A percentile compares a stretch with the other conserved stretches of the same genome.
Evolutionary conservation across 1,139 yeast genomes (phyloP).

Genomic region (Lodderomyces jiufengensis): DNA sequence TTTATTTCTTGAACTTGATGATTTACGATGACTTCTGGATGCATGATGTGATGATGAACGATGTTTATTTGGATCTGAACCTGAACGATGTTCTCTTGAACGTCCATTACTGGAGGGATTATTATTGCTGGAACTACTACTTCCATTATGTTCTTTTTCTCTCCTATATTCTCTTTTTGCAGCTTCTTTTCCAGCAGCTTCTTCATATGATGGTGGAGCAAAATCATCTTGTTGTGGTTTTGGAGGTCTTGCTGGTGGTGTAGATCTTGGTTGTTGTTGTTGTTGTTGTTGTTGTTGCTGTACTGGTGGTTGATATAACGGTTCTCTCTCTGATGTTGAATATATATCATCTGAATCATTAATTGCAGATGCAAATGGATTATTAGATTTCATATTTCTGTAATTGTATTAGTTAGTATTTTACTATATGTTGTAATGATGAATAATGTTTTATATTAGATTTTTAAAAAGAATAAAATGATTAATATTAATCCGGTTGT

Average conservation of each 20-base stretch:
- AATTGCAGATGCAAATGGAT: slow-evolving; percentile 54
- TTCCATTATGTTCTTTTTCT: slow-evolving; percentile 38
- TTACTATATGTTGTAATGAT: too few species aligned
- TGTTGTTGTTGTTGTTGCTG: slow-evolving; percentile 11
- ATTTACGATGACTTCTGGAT: slow-evolving; percentile 9
- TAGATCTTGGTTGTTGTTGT: slow-evolving; percentile 8
- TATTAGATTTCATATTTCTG: slow-evolving; percentile 49
- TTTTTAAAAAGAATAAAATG: too few species aligned
- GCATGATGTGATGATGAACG: slow-evolving; percentile 8
- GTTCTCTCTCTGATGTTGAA: slow-evolving; percentile 25
- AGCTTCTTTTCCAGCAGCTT: slow-evolving; percentile 53
- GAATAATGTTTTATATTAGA: too few species aligned
- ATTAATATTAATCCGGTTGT: too few species aligned
- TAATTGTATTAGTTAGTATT: slow-evolving; percentile 22
- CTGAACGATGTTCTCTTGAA: slow-evolving; percentile 9
- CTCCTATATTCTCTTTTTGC: slow-evolving; percentile 45
- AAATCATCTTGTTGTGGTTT: slow-evolving; percentile 17
- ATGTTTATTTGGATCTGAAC: slow-evolving; percentile 9
- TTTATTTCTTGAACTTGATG: slow-evolving; percentile 19
- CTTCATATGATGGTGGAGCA: slow-evolving; percentile 66
- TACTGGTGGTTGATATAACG: slow-evolving; percentile 25
- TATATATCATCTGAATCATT: slow-evolving; percentile 34
- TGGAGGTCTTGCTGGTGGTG: slow-evolving; percentile 33
- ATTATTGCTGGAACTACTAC: not conserved
- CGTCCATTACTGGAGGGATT: too few species aligned